These are phyloP conservation scores for Phytophthora sansomeana DNA, from an alignment of 352 stramenopile species.

Conservation along the genomic window DNA sequence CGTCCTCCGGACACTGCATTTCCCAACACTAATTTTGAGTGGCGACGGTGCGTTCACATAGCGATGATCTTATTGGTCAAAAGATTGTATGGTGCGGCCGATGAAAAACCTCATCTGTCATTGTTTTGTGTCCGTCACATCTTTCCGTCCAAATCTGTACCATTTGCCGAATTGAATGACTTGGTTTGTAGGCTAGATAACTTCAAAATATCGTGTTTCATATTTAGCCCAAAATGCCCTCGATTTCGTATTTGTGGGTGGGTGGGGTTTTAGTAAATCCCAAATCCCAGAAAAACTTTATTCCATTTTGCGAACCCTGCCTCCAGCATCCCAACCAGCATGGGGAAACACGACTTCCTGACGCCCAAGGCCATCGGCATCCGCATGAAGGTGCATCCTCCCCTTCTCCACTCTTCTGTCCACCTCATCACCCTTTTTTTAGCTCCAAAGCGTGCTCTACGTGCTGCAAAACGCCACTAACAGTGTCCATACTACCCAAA, in stretches of 20 bases:
- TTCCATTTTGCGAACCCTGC: background rate
- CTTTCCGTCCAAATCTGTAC: constrained; percentile 11
- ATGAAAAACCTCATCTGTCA: constrained; percentile 4
- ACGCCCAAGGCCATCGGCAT: constrained; percentile 89
- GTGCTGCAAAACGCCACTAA: constrained; percentile 8
- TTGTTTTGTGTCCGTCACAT: constrained; percentile 14
- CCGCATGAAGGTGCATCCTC: constrained; percentile 76
- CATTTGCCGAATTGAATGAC: too few species aligned
- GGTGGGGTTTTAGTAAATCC: too few species aligned
- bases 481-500: background rate
- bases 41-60: background rate
- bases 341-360: constrained; percentile 89
- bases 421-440: background rate
- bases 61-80: background rate
- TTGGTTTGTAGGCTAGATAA: too few species aligned
- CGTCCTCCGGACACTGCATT: constrained; percentile 4
- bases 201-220: too few species aligned
- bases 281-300: constrained; percentile 1
- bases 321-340: too few species aligned
- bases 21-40: constrained; percentile 7
- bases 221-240: too few species aligned
- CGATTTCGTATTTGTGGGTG: too few species aligned
- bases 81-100: constrained; percentile 4
- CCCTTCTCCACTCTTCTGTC: background rate
- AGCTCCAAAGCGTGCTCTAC: background rate